Evolutionary conservation across 768 basidiomycete species (phyloP).

Genomic region (Hericium erinaceus): DNA sequence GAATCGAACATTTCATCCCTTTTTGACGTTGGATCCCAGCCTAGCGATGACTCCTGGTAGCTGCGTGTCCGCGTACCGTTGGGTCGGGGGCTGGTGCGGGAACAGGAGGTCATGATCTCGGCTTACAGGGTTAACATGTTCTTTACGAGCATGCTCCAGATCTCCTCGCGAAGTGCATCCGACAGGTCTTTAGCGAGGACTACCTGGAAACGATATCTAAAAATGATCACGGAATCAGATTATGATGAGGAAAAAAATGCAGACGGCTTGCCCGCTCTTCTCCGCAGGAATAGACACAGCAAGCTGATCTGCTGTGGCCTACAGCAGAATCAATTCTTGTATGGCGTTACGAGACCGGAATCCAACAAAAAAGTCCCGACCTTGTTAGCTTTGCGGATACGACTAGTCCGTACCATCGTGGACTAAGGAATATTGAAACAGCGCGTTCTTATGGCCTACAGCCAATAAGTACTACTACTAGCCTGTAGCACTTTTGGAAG

Average conservation of each 20-base stretch:
- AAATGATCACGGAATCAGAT: not conserved
- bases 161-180: not conserved
- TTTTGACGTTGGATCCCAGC: conserved; percentile 55
- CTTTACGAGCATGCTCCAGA: conserved; percentile 10
- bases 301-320: conserved; percentile 9
- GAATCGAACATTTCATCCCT: conserved; percentile 49
- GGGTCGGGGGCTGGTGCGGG: not conserved
- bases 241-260: not conserved
- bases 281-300: not conserved
- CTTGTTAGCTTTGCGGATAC: conserved; percentile 12
- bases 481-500: too few species aligned
- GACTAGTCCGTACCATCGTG: not conserved
- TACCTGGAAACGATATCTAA: conserved; percentile 6
- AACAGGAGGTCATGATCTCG: too few species aligned
- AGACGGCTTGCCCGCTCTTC: not conserved
- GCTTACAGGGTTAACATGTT: conserved; percentile 11
- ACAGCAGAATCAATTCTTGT: not conserved
- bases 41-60: conserved; percentile 41
- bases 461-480: too few species aligned
- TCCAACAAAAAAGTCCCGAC: not conserved
- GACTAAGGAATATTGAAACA: too few species aligned
- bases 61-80: not conserved
- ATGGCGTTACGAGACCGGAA: not conserved
- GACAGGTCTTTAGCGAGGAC: conserved; percentile 2
- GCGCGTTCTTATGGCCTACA: too few species aligned